phyloP scores from a whole-genome alignment of 441 rosid genomes.

The Jatropha multifida region DNA sequence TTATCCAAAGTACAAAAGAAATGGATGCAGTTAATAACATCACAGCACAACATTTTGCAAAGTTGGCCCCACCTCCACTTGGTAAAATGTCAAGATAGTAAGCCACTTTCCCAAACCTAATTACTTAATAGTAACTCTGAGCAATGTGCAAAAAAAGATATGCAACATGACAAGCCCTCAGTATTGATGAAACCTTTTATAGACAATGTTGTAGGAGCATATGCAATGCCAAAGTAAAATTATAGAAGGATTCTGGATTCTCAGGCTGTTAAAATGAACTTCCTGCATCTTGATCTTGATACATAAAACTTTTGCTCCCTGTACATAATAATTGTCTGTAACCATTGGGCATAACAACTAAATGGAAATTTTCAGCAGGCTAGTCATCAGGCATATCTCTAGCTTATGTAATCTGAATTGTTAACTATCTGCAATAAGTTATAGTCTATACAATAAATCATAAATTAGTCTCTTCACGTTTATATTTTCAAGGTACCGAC shows the following conservation, averaged over 20 bases:
- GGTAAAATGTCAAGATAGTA: background rate
- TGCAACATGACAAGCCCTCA: background rate
- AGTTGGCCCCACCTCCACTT: background rate
- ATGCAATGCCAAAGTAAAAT: background rate
- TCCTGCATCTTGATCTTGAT: background rate
- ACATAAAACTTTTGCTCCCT: background rate
- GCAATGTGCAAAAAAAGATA: background rate
- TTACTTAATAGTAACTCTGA: background rate
- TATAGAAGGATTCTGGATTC: background rate
- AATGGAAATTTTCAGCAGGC: background rate
- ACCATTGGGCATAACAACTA: background rate
- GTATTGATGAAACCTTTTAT: background rate
- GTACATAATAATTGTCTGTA: background rate
- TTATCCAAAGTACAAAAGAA: background rate
- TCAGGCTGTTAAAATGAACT: background rate
- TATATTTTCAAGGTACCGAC: background rate
- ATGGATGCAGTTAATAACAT: constrained; percentile 1
- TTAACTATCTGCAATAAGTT: background rate
- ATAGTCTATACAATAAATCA: background rate
- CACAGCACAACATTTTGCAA: background rate
- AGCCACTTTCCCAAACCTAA: background rate
- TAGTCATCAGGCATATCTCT: background rate
- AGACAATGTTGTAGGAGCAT: background rate
- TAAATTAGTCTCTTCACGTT: background rate
- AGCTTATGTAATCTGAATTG: background rate